phyloP scores from a whole-genome alignment of 75 land plant genomes.

The Chamaecyparis obtusa region DNA sequence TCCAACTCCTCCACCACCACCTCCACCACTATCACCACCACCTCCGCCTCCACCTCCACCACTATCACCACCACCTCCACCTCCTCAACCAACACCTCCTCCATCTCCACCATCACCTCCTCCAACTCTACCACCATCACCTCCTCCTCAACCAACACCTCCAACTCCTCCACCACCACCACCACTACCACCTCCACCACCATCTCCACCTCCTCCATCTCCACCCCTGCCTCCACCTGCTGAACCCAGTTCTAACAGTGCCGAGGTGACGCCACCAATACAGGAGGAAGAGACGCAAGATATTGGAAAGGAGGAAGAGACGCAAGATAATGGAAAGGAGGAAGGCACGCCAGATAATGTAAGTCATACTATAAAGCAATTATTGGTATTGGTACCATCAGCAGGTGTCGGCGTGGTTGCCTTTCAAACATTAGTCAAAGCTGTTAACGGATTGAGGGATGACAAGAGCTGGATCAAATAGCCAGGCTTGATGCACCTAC shows the following conservation, averaged over 20 bases:
- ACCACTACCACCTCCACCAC: neutral
- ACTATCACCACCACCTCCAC: neutral
- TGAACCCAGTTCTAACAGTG: too few species aligned
- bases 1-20: neutral
- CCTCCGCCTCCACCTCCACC: neutral
- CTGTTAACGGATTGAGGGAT: neutral
- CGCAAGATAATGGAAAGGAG: too few species aligned
- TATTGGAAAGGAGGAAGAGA: too few species aligned
- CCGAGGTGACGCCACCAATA: too few species aligned
- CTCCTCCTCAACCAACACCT: neutral
- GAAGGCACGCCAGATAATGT: too few species aligned
- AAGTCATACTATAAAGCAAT: neutral
- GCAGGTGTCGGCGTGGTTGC: neutral
- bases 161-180: neutral
- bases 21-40: neutral
- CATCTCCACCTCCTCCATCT: neutral
- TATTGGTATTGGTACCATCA: neutral
- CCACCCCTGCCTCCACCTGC: too few species aligned
- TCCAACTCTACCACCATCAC: neutral
- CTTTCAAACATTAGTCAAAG: neutral
- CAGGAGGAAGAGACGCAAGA: too few species aligned
- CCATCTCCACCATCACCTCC: neutral
- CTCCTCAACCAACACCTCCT: neutral
- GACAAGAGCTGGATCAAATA: slow-evolving; percentile 4
- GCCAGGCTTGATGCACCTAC: neutral